A percentile compares a stretch with the other conserved stretches of the same genome.
These are phyloP conservation scores for Hordeum vulgare DNA, from an alignment of 176 grass and related monocot species.

Conservation along the genomic window DNA sequence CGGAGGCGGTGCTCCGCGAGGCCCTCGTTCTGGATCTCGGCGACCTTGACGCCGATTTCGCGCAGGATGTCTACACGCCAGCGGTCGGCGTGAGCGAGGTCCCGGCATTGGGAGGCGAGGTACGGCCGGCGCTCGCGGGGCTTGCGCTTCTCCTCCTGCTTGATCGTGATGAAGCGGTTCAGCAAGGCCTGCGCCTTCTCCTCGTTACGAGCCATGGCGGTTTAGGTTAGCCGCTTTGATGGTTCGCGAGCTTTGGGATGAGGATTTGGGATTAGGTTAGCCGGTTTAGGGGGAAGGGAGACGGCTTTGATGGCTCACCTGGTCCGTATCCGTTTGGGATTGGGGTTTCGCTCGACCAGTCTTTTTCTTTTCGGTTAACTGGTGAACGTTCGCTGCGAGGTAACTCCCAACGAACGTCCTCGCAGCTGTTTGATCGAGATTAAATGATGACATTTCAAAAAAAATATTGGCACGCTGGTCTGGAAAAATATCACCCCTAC, in stretches of 20 bases:
- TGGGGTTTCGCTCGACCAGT: too few relatives aligned
- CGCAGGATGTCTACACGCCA: slow-evolving; percentile 94
- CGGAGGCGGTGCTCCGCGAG: slow-evolving; percentile 90
- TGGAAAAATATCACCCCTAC: too few relatives aligned
- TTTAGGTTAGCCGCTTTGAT: neutral
- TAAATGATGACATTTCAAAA: too few relatives aligned
- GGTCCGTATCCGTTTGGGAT: too few relatives aligned
- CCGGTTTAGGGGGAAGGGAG: too few relatives aligned
- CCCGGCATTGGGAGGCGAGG: slow-evolving; percentile 90
- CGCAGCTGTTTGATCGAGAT: too few relatives aligned
- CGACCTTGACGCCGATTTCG: slow-evolving; percentile 86
- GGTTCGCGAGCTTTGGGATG: neutral
- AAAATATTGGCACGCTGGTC: too few relatives aligned
- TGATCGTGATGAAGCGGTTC: slow-evolving; percentile 93
- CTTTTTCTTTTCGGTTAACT: too few relatives aligned
- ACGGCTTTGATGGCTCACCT: too few relatives aligned
- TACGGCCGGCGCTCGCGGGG: slow-evolving; percentile 90
- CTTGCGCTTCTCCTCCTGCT: slow-evolving; percentile 96
- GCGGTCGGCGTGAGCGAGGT: slow-evolving; percentile 79
- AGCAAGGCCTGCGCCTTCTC: slow-evolving; percentile 97
- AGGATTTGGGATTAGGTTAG: slow-evolving; percentile 19
- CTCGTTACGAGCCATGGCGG: slow-evolving; percentile 86
- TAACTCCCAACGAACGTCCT: too few relatives aligned
- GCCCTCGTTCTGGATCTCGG: slow-evolving; percentile 97
- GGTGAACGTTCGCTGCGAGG: too few relatives aligned